phyloP scores from a whole-genome alignment of 2,329 filamentous ascomycete genomes.

The Kalmusia sp. region DNA sequence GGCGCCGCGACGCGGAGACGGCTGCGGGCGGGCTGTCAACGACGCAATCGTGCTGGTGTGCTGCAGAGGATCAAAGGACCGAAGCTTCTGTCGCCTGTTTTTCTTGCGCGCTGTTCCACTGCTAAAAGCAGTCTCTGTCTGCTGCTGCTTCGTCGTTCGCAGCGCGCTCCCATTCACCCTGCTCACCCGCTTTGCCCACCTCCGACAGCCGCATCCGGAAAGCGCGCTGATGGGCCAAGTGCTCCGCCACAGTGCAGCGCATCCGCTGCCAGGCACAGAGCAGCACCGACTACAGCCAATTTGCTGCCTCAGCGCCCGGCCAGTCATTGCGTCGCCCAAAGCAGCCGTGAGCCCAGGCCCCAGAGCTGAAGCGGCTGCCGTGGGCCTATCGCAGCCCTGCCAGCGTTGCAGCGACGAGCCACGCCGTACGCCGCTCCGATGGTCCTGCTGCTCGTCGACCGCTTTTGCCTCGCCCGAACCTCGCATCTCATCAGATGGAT shows the following conservation, averaged over 20 bases:
- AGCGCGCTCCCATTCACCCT: no score
- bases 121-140: neutral
- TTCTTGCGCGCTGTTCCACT: no score
- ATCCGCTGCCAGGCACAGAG: constrained; percentile 7
- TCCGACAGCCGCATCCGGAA: constrained; percentile 13
- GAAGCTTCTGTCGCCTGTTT: neutral
- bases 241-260: constrained; percentile 14
- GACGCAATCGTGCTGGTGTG: neutral
- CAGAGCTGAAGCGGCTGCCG: neutral
- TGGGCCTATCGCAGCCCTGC: constrained; percentile 10
- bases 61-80: neutral
- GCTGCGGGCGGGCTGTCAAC: neutral
- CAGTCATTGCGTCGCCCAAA: constrained; percentile 1
- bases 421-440: constrained; percentile 7
- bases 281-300: constrained; percentile 7
- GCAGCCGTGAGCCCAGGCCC: neutral
- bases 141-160: neutral
- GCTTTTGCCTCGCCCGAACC: no score
- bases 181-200: no score
- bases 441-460: neutral
- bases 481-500: neutral
- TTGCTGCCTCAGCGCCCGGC: constrained; percentile 9
- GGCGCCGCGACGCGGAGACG: constrained; percentile 8
- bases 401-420: constrained; percentile 1
- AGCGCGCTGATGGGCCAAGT: constrained; percentile 2